These are phyloP conservation scores for Thielaviopsis populi DNA, from an alignment of 2,329 filamentous ascomycete species.

Conservation along the genomic window DNA sequence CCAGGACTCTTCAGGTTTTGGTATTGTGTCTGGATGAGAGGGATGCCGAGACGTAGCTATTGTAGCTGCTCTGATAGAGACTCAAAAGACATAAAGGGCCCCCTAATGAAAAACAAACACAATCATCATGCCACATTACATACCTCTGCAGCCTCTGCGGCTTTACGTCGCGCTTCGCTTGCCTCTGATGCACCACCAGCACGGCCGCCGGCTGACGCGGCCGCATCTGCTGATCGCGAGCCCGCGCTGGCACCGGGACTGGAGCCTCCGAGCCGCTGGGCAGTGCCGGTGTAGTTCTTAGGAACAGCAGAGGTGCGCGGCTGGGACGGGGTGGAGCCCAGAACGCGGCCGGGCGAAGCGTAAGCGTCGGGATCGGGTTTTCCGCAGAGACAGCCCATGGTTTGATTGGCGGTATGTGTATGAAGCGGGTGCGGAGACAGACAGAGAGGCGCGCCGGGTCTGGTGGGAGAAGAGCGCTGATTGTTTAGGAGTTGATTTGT, in stretches of 20 bases:
- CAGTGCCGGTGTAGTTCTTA: conserved; percentile 19
- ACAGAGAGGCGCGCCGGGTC: background rate
- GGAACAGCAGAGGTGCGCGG: conserved; percentile 38
- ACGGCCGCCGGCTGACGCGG: conserved; percentile 5
- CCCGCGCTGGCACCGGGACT: background rate
- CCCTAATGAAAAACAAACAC: background rate
- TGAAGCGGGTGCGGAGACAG: background rate
- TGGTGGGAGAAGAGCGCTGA: background rate
- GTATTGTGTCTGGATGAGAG: background rate
- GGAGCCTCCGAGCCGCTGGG: conserved; percentile 8
- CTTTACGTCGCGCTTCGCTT: conserved; percentile 12
- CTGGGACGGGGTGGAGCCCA: conserved; percentile 39
- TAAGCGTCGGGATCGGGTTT: conserved; percentile 55
- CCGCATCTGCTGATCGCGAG: conserved; percentile 2
- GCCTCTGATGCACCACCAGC: conserved; percentile 7
- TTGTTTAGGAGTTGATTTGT: no score
- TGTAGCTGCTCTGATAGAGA: background rate
- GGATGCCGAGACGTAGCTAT: background rate
- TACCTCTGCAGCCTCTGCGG: conserved; percentile 14
- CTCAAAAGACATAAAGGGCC: background rate
- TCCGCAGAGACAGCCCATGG: conserved; percentile 80
- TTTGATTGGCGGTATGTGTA: conserved; percentile 15
- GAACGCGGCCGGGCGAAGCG: conserved; percentile 53
- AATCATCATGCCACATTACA: background rate
- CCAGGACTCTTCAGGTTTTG: background rate